phyloP scores from a whole-genome alignment of 495 filamentous ascomycete genomes.

The Penicillium pancosmium region DNA sequence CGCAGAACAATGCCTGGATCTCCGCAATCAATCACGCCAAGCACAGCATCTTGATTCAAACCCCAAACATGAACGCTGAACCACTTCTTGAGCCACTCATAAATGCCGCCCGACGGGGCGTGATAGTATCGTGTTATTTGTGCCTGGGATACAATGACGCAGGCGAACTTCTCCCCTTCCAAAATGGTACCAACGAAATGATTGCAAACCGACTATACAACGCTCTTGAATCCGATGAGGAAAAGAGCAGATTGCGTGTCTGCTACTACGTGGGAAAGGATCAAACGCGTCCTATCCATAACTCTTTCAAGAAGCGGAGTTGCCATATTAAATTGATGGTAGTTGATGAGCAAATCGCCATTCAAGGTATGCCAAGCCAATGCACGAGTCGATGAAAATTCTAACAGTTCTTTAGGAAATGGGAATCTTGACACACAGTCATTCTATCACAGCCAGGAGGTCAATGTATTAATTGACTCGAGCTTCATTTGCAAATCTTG shows the following conservation, averaged over 20 bases:
- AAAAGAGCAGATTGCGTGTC: constrained; percentile 54
- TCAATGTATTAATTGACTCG: constrained; percentile 74
- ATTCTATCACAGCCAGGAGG: constrained; percentile 76
- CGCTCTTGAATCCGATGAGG: constrained; percentile 45
- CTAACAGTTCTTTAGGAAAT: constrained; percentile 49
- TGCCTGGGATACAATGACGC: constrained; percentile 80
- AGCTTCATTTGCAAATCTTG: constrained; percentile 60
- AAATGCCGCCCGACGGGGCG: constrained; percentile 64
- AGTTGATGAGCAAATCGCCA: constrained; percentile 65
- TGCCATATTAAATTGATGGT: constrained; percentile 81
- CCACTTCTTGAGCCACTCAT: constrained; percentile 63
- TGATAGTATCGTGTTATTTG: constrained; percentile 68
- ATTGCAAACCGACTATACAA: constrained; percentile 59
- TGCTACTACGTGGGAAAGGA: constrained; percentile 75
- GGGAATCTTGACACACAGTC: constrained; percentile 84
- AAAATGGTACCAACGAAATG: constrained; percentile 78
- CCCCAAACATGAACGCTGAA: constrained; percentile 74
- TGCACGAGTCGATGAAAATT: not conserved
- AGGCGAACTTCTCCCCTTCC: constrained; percentile 72
- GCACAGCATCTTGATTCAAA: constrained; percentile 68
- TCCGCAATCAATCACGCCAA: constrained; percentile 66
- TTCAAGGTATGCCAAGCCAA: constrained; percentile 46
- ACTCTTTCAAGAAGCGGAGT: constrained; percentile 60
- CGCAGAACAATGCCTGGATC: constrained; percentile 74
- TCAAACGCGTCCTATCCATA: constrained; percentile 64